These are phyloP conservation scores for Tricholoma sp. DNA, from an alignment of 768 basidiomycete species.

Conservation along the genomic window DNA sequence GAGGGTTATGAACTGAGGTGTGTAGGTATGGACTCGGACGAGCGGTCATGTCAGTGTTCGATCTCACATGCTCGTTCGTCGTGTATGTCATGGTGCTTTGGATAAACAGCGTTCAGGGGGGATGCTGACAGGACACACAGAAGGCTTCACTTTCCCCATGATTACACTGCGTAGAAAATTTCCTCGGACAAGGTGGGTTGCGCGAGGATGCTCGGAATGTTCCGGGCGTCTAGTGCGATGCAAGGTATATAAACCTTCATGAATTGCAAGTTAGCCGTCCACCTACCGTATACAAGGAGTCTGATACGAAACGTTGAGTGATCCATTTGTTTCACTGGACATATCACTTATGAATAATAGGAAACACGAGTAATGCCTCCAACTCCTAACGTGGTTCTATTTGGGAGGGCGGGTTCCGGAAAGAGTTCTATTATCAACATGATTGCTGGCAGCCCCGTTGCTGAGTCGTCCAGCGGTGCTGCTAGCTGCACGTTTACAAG, in stretches of 20 bases:
- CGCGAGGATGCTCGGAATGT: background rate
- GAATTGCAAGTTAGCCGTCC: background rate
- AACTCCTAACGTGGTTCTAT: conserved; percentile 29
- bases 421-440: conserved; percentile 42
- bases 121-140: too few species aligned
- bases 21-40: too few species aligned
- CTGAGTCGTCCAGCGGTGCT: conserved; percentile 25
- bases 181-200: background rate
- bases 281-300: background rate
- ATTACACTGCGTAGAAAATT: too few species aligned
- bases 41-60: too few species aligned
- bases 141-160: too few species aligned
- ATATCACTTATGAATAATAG: background rate
- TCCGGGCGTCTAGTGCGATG: background rate
- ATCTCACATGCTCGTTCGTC: too few species aligned
- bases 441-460: conserved; percentile 23
- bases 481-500: conserved; percentile 31
- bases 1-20: too few species aligned
- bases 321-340: background rate
- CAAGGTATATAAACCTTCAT: background rate
- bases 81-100: too few species aligned
- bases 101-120: too few species aligned
- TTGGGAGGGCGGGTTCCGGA: conserved; percentile 33
- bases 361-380: background rate
- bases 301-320: background rate